Evolutionary conservation across 2,329 filamentous ascomycete genomes (phyloP), one percentile per base, ranked within the genome.

Genomic region (Aspergillus eucalypticola): DNA sequence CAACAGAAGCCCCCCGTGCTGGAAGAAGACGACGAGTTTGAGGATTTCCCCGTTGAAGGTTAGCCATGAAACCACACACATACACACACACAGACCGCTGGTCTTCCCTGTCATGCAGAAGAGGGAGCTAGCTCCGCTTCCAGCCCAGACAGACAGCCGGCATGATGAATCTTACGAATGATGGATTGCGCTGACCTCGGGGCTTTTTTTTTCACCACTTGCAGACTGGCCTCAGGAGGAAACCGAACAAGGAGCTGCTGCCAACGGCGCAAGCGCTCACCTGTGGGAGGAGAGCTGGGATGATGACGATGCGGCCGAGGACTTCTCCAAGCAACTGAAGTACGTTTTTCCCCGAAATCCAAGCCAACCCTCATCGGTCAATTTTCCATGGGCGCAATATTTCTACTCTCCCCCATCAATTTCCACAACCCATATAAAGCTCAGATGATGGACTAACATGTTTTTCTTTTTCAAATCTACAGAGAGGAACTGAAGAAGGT

Each of bases 251-350:
- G 66, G 72, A 49, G 58, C 69, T 15, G 58, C 70, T 60, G 65
- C 74, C 56, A 73, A 75, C 63, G 87, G 83, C 62, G 86, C 82
- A 69, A 88, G 88, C 72, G 86, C 88, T 76, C 93, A 98, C 81
- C 83, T 99, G 57, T 99, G 95, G 95, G 95, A 99, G 79, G 95
- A 99, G 84, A 97, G 92, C 83, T 99, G 95, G 95, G 95, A 99
- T 74, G 95, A 99, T 73, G 94, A 98, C 76, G 95, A 98, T 79
- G 95, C 92, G 67, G 95, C 86, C 71, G 95, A 99, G 75, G 95
- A 99, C 73, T 99, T 99, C 77, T 95, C 92, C 11, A 86, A 90
- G 72, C 94, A 98, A 82, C 81, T 99, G 73, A 96, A 92, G 94
- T 96, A 78, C 67, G 89, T 83, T 56, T 53, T 23, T 23, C 29